Evolutionary conservation across 345 rosid genomes (phyloP), one percentile per base, ranked within the genome.

Genomic region (Salix brachista): DNA sequence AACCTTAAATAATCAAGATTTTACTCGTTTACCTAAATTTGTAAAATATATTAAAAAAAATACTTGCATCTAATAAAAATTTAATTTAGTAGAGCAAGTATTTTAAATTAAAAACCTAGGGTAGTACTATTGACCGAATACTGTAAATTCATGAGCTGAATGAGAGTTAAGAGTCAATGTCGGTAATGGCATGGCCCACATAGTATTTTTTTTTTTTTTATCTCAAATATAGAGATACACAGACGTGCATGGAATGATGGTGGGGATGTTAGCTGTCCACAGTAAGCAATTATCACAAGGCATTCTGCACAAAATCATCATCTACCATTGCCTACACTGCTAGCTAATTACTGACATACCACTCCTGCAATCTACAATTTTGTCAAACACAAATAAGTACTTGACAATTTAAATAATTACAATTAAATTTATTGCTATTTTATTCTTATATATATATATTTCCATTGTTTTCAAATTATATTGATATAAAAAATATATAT

Each of bases 281-380:
- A n/a, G 26, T n/a, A 56, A 60, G 71, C 21, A 25, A 74, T 61
- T 9, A 79, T 78, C 54, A 80, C 54, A 19, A 75, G 75, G 70
- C 60, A 61, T 50, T 37, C 60, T 41, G 14, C 76, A 81, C 78
- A 72, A 48, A 44, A 77, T 82, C 80, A 80, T 83, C 26, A 56
- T 58, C 52, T 36, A 39, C 26, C 4, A 28, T 70, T 76, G 79
- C 82, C 76, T 77, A 30, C 26, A 73, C 28, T 4, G 17, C 39
- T 71, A 1, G 71, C 34, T 11, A 74, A 77, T 61, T 42, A 77
- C 14, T 12, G 21, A 25, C 44, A 58, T 11, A 72, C 36, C 61
- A 50, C 52, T 5, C 52, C 48, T 62, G 7, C 8, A 25, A 64
- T 64, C 25, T 11, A 67, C 26, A 9, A 71, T 19, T 10, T 5